Percentiles rank a stretch among this genome's conserved stretches.
phyloP scores from a whole-genome alignment of 2,329 filamentous ascomycete genomes.

The Fusarium mundagurra region DNA sequence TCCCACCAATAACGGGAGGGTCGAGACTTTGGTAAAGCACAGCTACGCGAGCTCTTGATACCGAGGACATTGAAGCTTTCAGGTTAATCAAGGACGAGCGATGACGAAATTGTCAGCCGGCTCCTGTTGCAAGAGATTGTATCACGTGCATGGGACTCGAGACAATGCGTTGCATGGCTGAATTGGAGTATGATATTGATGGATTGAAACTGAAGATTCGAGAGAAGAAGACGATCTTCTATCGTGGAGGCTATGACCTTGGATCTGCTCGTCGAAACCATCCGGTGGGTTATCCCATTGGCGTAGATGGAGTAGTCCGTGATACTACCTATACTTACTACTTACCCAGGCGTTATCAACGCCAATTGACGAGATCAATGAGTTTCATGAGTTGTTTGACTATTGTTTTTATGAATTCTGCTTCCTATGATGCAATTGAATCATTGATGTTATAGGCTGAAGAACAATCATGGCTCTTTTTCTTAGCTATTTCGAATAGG shows the following conservation, averaged over 20 bases:
- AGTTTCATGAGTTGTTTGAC: not conserved
- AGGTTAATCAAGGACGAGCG: not conserved
- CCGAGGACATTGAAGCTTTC: not conserved
- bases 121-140: not conserved
- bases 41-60: conserved; percentile 47
- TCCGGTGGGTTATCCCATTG: not conserved
- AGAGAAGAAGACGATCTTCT: not conserved
- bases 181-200: not conserved
- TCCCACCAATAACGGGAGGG: conserved; percentile 57
- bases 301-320: not conserved
- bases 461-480: not conserved
- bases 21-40: conserved; percentile 59
- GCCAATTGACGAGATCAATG: not conserved
- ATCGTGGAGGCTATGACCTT: not conserved
- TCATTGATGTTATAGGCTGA: not conserved
- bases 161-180: not conserved
- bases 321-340: not conserved
- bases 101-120: not conserved
- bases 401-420: not conserved
- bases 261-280: not conserved
- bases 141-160: not conserved
- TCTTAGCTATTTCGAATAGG: conserved; percentile 35
- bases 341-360: not conserved
- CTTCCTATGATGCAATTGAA: conserved; percentile 1
- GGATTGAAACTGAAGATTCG: no score